phyloP scores from a whole-genome alignment of 345 rosid species.

The Arabidopsis arenosa region DNA sequence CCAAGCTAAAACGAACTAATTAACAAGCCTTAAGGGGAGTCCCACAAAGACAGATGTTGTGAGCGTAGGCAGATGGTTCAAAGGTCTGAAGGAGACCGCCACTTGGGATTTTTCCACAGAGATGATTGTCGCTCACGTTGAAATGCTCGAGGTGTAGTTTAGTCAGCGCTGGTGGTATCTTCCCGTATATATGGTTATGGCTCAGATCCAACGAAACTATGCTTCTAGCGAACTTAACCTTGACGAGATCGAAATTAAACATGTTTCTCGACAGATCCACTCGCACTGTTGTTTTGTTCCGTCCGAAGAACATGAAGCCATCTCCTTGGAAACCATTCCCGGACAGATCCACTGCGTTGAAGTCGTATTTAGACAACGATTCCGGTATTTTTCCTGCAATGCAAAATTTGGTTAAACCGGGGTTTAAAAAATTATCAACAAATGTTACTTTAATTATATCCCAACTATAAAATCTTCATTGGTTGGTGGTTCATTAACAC shows the following conservation, averaged over 20 bases:
- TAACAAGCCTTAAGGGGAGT: slow-evolving; percentile 60
- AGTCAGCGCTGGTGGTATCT: slow-evolving; percentile 54
- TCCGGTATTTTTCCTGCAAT: slow-evolving; percentile 55
- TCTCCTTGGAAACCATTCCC: slow-evolving; percentile 68
- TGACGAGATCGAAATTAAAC: slow-evolving; percentile 67
- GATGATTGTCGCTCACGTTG: slow-evolving; percentile 72
- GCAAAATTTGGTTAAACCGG: neutral
- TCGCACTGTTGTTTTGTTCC: slow-evolving; percentile 52
- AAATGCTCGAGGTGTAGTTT: slow-evolving; percentile 48
- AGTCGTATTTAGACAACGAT: slow-evolving; percentile 61
- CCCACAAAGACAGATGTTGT: slow-evolving; percentile 83
- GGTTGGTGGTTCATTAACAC: neutral
- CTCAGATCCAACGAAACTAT: slow-evolving; percentile 58
- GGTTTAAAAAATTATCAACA: neutral
- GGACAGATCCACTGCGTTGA: slow-evolving; percentile 55
- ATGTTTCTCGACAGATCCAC: slow-evolving; percentile 65
- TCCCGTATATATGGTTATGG: slow-evolving; percentile 70
- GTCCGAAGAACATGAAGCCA: slow-evolving; percentile 70
- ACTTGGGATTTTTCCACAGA: slow-evolving; percentile 72
- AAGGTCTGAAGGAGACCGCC: slow-evolving; percentile 75
- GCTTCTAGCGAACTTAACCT: slow-evolving; percentile 54
- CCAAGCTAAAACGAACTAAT: slow-evolving; percentile 22
- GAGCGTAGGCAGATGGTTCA: slow-evolving; percentile 55
- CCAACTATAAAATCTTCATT: neutral
- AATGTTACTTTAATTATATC: too few relatives aligned